These are phyloP conservation scores for Cercophora newfieldiana DNA, from an alignment of 495 filamentous ascomycete species.

Conservation along the genomic window DNA sequence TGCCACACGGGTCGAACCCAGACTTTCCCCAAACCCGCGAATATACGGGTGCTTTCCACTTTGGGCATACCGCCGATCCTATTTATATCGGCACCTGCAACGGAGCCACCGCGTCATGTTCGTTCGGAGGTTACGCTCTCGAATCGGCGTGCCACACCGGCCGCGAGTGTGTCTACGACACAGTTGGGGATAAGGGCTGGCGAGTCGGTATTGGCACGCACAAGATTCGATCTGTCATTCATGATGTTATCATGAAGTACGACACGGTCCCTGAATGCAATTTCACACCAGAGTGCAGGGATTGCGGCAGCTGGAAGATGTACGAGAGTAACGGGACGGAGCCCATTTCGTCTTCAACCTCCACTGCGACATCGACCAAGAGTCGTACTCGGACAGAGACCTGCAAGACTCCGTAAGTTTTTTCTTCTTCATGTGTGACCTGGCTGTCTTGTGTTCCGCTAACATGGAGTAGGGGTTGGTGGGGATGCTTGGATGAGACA, in stretches of 20 bases:
- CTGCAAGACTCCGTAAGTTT: conserved; percentile 70
- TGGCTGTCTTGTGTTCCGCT: conserved; percentile 8
- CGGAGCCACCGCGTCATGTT: conserved; percentile 80
- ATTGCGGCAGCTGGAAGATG: conserved; percentile 93
- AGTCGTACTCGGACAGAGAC: conserved; percentile 75
- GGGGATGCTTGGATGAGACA: conserved; percentile 68
- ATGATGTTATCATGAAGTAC: conserved; percentile 80
- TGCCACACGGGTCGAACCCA: conserved; percentile 74
- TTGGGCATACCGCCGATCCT: conserved; percentile 94
- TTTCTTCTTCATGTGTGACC: neutral
- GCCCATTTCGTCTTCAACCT: conserved; percentile 62
- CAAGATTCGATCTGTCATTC: conserved; percentile 79
- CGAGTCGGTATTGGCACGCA: conserved; percentile 82
- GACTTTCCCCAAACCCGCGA: conserved; percentile 66
- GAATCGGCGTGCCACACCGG: conserved; percentile 91
- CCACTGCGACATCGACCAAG: conserved; percentile 55
- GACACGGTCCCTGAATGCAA: conserved; percentile 73
- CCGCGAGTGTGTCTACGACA: conserved; percentile 84
- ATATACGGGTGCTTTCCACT: conserved; percentile 82
- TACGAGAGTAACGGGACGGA: conserved; percentile 86
- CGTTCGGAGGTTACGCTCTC: conserved; percentile 91
- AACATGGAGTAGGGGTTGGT: conserved; percentile 58
- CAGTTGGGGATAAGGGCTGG: conserved; percentile 86
- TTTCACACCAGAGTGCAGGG: conserved; percentile 73
- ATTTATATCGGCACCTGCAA: conserved; percentile 94